Evolutionary conservation across 2,329 filamentous ascomycete species (phyloP), one percentile per base, ranked within the genome.

Genomic region (Alternaria triticina): DNA sequence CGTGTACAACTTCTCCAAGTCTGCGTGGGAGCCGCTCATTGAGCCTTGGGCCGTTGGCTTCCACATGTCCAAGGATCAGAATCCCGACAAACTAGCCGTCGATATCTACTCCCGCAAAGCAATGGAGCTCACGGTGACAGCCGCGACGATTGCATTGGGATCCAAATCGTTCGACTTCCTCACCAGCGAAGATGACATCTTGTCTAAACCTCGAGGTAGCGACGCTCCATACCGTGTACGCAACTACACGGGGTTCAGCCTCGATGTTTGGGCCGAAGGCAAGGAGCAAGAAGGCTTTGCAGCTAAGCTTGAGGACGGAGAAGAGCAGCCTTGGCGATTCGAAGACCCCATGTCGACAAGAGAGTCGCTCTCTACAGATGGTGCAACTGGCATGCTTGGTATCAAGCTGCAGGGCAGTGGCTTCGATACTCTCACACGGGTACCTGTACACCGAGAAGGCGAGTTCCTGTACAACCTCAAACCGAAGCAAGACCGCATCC

Each of bases 1-100:
- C 74, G 91, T 99, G 25, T 99, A 97, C 85, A 99, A 99, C 80
- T 99, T 99, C 81, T 96, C 96, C 13, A 99, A 99, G 79, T 99
- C 96, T 0, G 93, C 94, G 4, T 99, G 96, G 96, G 96, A 99
- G 79, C 96, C 96, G 4, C 82, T 99, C 33, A 89, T 99, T 25
- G 96, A 99, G 78, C 96, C 96, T 8, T 99, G 96, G 96, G 90
- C 95, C 69, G 85, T 98, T n/a, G 94, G 94, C 3, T 89, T 99
- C 70, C 93, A 96, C 66, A 88, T 98, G 77, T 89, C 92, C 1
- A 94, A 90, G 71, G 90, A 96, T 61, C 86, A 89, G 25, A 86
- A 88, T 45, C 92, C 90, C 0, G 92, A 95, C 40, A 85, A 91
- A 55, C 83, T 97, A 63, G 91, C 93, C 0, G 85, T 99, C 17